Conservation (phyloP, 129 eudicot species). For the Flaveria linearis region DNA sequence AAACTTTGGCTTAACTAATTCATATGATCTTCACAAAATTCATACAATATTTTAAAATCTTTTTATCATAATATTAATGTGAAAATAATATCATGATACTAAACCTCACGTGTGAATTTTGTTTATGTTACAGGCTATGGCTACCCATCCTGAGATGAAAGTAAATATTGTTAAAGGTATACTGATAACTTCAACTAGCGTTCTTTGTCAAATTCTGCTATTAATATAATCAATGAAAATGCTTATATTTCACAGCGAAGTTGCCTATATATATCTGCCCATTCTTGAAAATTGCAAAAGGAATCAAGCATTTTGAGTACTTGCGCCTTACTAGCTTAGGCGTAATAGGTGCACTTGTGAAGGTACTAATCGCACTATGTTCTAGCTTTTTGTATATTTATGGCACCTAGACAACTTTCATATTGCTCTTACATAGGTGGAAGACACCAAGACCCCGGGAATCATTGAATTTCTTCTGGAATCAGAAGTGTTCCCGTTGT, state of each 20-base stretch:
- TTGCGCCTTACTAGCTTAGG: constrained; percentile 49
- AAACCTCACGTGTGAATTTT: constrained; percentile 20
- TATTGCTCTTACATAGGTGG: constrained; percentile 30
- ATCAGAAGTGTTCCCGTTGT: constrained; percentile 43
- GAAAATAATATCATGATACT: neutral
- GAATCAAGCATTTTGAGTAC: constrained; percentile 37
- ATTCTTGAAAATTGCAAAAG: constrained; percentile 31
- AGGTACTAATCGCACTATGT: constrained; percentile 31
- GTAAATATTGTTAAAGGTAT: constrained; percentile 36
- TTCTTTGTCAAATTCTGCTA: neutral
- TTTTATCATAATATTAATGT: too few relatives aligned
- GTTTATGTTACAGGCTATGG: constrained; percentile 33
- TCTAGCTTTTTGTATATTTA: neutral
- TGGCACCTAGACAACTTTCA: neutral
- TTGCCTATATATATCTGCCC: constrained; percentile 51
- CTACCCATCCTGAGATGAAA: constrained; percentile 35
- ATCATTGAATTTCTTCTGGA: constrained; percentile 46
- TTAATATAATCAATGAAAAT: neutral
- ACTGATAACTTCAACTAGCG: neutral
- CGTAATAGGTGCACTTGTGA: constrained; percentile 43
- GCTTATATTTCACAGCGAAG: constrained; percentile 33
- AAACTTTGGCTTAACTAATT: neutral
- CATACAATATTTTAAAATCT: too few relatives aligned
- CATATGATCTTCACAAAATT: too few relatives aligned
- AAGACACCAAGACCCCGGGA: constrained; percentile 34